Conservation (phyloP, 345 rosid species). For the Eucalyptus pauciflora region DNA sequence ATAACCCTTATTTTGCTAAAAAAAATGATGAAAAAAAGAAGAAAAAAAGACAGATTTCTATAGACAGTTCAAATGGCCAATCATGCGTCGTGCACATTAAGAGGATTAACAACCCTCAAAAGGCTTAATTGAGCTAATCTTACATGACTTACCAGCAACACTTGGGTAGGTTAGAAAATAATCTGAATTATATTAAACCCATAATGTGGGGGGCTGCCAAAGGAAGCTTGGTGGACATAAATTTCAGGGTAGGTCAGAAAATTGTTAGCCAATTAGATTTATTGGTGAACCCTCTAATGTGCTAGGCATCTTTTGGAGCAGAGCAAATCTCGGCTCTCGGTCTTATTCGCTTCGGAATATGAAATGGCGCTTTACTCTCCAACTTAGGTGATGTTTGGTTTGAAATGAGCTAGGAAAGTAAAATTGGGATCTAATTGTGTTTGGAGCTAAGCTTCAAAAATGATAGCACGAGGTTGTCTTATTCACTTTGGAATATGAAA, state of each 20-base stretch:
- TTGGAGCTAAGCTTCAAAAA: not conserved
- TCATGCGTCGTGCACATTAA: not conserved
- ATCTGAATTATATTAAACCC: not conserved
- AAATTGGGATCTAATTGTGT: not conserved
- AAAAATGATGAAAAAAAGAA: not conserved
- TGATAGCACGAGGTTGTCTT: not conserved
- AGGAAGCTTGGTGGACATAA: not conserved
- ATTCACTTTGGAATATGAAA: too few relatives aligned
- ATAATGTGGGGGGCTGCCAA: not conserved
- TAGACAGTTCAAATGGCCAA: not conserved
- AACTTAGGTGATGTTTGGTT: not conserved
- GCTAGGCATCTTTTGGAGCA: not conserved
- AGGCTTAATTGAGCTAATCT: not conserved
- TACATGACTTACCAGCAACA: not conserved
- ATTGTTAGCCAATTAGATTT: not conserved
- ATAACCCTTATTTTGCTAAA: not conserved
- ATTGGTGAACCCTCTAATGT: not conserved
- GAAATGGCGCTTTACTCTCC: not conserved
- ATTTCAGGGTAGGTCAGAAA: not conserved
- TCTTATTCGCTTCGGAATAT: not conserved
- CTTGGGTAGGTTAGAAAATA: not conserved
- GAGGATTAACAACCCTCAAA: not conserved
- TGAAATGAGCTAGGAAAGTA: not conserved
- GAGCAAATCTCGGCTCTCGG: not conserved
- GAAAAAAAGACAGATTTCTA: not conserved